Evolutionary conservation across 345 rosid genomes (phyloP), one percentile per base, ranked within the genome.

Genomic region (Bruguiera gymnorhiza): DNA sequence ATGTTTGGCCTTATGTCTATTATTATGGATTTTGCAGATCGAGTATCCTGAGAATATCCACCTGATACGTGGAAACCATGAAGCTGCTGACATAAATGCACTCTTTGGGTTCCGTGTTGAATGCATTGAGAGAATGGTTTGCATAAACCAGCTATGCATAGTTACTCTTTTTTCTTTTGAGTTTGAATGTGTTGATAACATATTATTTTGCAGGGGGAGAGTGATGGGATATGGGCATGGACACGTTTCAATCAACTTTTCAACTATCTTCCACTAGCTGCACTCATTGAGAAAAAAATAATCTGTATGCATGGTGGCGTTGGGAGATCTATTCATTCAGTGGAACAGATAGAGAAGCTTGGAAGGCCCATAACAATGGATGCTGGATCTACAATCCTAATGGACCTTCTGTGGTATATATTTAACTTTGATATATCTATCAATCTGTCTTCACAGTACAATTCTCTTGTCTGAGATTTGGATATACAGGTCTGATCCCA

Each of bases 241-340:
- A 88, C 98, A 70, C 88, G 98, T 71, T 92, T 95, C 83, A 92
- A 95, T 79, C 96, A 92, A 73, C 92, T 95, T 32, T 95, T 95
- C 80, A 92, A 92, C 82, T 77, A 26, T 76, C 97, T 95, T 78
- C 99, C 99, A 2, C 97, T 95, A 7, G 94, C 98, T 72, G 99
- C 98, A 15, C 96, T 95, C 68, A 87, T 95, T n/a, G 98, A 92
- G 85, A 95, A 90, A 81, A 95, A 95, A 82, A 95, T 95, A 54
- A 88, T 95, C 50, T 95, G 99, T 73, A 92, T 95, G 99, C 99
- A 95, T 79, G 99, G 98, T 71, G 97, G 98, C 68, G 89, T 95
- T 37, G 99, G 99, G 70, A 87, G 97, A 83, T 92, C 98, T 53
- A 90, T 95, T 81, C 79, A 84, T 84, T 71, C 97, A 20, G 96